Percentiles rank a stretch among this genome's conserved stretches.
Conservation (phyloP, 2,329 filamentous ascomycete species). For the Xenosphaeropsis pyriputrescens region DNA sequence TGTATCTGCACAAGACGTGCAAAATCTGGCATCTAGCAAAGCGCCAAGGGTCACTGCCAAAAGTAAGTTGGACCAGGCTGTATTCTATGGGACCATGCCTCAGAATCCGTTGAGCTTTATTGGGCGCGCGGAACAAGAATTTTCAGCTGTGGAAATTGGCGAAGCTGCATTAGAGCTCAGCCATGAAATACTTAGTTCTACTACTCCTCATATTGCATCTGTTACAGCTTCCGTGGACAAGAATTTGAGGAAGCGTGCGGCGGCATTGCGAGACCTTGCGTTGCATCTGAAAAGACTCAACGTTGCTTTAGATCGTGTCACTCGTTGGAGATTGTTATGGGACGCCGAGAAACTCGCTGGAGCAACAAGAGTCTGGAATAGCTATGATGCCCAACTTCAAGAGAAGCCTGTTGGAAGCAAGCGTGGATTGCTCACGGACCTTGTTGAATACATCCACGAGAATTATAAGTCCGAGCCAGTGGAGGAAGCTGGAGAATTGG, state of each 20-base stretch:
- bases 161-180: constrained; percentile 68
- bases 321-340: constrained; percentile 71
- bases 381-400: constrained; percentile 56
- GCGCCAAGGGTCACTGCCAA: constrained; percentile 61
- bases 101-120: constrained; percentile 84
- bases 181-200: constrained; percentile 65
- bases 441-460: constrained; percentile 63
- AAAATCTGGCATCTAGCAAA: constrained; percentile 41
- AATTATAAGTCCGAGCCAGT: constrained; percentile 58
- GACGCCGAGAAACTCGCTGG: constrained; percentile 84
- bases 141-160: constrained; percentile 56
- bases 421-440: constrained; percentile 57
- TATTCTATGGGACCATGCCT: constrained; percentile 75
- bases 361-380: constrained; percentile 64
- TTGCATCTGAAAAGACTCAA: constrained; percentile 53
- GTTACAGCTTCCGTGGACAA: constrained; percentile 65
- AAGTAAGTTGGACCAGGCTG: constrained; percentile 83
- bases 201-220: constrained; percentile 57
- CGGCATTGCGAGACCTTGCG: constrained; percentile 63
- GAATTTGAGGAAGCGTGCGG: constrained; percentile 59
- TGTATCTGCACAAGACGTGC: constrained; percentile 40
- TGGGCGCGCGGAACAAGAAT: constrained; percentile 48
- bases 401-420: constrained; percentile 43
- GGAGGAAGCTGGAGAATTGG: constrained; percentile 52
- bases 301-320: constrained; percentile 47